Conservation (phyloP, 441 rosid species). For the Adansonia madagascariensis region DNA sequence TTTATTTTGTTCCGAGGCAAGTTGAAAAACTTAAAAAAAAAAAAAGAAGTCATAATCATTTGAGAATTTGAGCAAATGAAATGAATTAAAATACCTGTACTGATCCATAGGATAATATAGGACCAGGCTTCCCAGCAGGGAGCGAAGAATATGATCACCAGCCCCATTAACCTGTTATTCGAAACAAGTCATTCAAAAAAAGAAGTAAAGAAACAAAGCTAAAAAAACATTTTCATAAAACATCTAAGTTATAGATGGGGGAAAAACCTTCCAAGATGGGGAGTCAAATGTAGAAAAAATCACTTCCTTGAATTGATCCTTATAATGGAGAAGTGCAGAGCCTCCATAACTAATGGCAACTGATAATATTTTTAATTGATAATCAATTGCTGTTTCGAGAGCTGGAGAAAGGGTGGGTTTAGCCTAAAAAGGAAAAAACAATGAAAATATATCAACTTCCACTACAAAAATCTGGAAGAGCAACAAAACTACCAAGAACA, state of each 20-base stretch:
- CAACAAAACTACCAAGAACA: slow-evolving; percentile 34
- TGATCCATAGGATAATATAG: slow-evolving; percentile 94
- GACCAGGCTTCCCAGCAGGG: slow-evolving; percentile 89
- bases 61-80: slow-evolving; percentile 24
- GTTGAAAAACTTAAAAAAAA: slow-evolving; percentile 22
- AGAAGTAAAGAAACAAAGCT: neutral
- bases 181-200: slow-evolving; percentile 15
- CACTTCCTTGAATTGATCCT: slow-evolving; percentile 78
- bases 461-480: slow-evolving; percentile 32
- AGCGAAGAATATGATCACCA: slow-evolving; percentile 91
- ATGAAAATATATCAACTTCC: slow-evolving; percentile 24
- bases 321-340: slow-evolving; percentile 76
- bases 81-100: slow-evolving; percentile 66
- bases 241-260: slow-evolving; percentile 20
- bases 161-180: slow-evolving; percentile 87
- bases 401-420: slow-evolving; percentile 93
- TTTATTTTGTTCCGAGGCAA: slow-evolving; percentile 16
- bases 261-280: slow-evolving; percentile 90
- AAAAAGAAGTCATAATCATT: slow-evolving; percentile 14
- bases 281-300: slow-evolving; percentile 85
- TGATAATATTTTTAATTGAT: slow-evolving; percentile 87
- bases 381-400: slow-evolving; percentile 93
- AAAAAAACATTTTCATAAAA: slow-evolving; percentile 15
- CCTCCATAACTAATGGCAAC: slow-evolving; percentile 94
- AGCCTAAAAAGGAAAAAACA: slow-evolving; percentile 46